Evolutionary conservation across 345 rosid species (phyloP), one percentile per base, ranked within the genome.

Genomic region (Fremontodendron californicum): DNA sequence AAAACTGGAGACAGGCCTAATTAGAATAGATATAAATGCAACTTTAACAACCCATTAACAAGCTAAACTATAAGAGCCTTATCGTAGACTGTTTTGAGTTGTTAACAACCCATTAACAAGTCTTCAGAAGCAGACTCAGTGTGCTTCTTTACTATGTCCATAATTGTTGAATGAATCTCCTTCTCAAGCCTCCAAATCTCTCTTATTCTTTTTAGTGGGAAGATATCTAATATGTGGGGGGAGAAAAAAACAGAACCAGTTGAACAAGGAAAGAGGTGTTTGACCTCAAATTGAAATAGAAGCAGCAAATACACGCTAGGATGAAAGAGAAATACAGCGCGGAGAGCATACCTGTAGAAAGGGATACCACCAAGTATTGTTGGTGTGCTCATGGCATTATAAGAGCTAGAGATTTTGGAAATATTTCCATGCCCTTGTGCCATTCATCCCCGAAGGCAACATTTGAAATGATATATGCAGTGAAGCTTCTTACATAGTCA

Each of bases 401-500:
- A 60, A 60, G 9, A 29, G 9, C 39, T 3, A 29, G 64, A 4
- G 39, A 61, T 15, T 61, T 61, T 61, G n/a, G n/a, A 29, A 61
- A 63, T 4, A 64, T 73, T 1, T 23, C 19, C 25, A 62, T 46
- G 11, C 70, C 77, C 35, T 48, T 73, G n/a, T 40, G 9, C 46
- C 58, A 68, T 37, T 80, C 74, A 5, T 33, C n/a, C 3, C 80
- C 58, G 15, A 79, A 74, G 6, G 49, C 5, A 15, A 65, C 9
- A 40, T 54, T 64, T 29, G 73, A 63, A 48, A 57, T 64, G 31
- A 73, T 23, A 57, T 29, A 23, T 16, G 65, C 39, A 9, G 81
- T 16, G 31, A 63, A 78, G 45, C 40, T 78, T 73, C 81, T 78
- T 18, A 64, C 25, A 40, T 75, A 19, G 12, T 29, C 76, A 40